Evolutionary conservation across 2,329 filamentous ascomycete genomes (phyloP).

Genomic region (Microcyclosporella mali): DNA sequence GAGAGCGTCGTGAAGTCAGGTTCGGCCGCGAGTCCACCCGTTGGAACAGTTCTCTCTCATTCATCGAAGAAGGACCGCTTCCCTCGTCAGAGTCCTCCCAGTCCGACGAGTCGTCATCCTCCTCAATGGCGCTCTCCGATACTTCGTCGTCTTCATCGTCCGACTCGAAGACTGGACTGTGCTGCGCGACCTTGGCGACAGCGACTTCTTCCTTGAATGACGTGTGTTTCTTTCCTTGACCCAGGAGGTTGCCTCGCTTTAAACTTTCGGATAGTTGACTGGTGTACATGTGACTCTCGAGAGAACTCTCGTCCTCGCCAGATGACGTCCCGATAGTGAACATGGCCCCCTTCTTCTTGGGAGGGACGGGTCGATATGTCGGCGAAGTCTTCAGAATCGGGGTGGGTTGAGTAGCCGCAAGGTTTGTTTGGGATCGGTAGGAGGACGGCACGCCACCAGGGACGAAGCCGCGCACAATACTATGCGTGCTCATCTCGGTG

Average conservation of each 20-base stretch:
- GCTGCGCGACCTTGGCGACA: conserved; percentile 52
- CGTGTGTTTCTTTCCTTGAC: conserved; percentile 64
- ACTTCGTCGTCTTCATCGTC: conserved; percentile 55
- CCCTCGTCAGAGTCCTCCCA: conserved; percentile 60
- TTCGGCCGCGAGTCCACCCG: conserved; percentile 84
- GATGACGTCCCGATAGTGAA: conserved; percentile 73
- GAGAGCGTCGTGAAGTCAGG: conserved; percentile 75
- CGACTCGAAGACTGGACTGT: conserved; percentile 55
- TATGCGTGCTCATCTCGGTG: conserved; percentile 57
- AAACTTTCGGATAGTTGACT: conserved; percentile 52
- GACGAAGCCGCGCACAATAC: conserved; percentile 80
- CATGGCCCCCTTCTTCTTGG: conserved; percentile 62
- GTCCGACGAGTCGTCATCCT: conserved; percentile 42
- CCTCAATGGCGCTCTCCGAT: conserved; percentile 75
- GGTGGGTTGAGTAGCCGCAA: conserved; percentile 48
- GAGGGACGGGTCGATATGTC: conserved; percentile 28
- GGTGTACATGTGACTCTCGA: conserved; percentile 55
- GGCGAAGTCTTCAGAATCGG: conserved; percentile 53
- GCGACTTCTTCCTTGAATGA: conserved; percentile 74
- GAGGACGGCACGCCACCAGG: conserved; percentile 67
- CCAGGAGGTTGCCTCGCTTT: conserved; percentile 32
- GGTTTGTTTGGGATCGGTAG: conserved; percentile 55
- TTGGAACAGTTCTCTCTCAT: conserved; percentile 72
- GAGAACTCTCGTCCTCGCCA: conserved; percentile 76
- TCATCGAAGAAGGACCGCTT: conserved; percentile 71